Base-by-base conservation (phyloP, 257 asterid species). In the Eustoma russellianum region DNA sequence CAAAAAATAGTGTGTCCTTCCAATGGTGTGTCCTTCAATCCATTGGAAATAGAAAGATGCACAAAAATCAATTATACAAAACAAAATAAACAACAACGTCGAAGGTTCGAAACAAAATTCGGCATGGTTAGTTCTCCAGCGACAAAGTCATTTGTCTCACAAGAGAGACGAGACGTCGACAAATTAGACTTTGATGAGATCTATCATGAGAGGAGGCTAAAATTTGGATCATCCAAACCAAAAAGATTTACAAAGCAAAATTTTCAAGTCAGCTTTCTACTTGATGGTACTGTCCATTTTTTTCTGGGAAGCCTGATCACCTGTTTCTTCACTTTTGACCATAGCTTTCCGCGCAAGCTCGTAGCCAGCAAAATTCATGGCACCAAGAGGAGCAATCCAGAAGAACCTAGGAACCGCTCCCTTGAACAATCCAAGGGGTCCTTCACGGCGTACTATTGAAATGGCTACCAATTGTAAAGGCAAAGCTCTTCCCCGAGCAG, bases 351-450 rank as follows among this genome's bases (percentile, higher is more conserved):
- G 72, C 2, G 83, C 72, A 60, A 86, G 82, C 76, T 86, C 95
- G 41, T 86, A 86, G 33, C 95, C 95, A 30, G 95, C 93, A 38
- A 86, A 86, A 56, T 86, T 86, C 78, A 86, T 86, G 34, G 95
- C 95, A 9, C 95, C 95, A 2, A 86, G 77, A 9, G 95, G 95
- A 41, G 95, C 95, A 34, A 86, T 79, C 95, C 95, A 86, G 66
- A 86, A 83, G 74, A 86, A 86, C 46, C 91, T 74, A 3, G 95
- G 95, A 33, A 86, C 57, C 12, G 95, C 95, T 52, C 95, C 95
- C 75, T 85, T 83, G 19, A 86, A 86, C 55, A 86, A 57, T 33
- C 91, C 94, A 12, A 83, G 64, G 12, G 83, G 79, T 41, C 95
- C 93, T 69, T 86, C 94, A 0, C 56, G 76, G 5, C 65, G 80